Evolutionary conservation across 305 asterid species (phyloP), one percentile per base, ranked within the genome.

Genomic region (Fraxinus platypoda): DNA sequence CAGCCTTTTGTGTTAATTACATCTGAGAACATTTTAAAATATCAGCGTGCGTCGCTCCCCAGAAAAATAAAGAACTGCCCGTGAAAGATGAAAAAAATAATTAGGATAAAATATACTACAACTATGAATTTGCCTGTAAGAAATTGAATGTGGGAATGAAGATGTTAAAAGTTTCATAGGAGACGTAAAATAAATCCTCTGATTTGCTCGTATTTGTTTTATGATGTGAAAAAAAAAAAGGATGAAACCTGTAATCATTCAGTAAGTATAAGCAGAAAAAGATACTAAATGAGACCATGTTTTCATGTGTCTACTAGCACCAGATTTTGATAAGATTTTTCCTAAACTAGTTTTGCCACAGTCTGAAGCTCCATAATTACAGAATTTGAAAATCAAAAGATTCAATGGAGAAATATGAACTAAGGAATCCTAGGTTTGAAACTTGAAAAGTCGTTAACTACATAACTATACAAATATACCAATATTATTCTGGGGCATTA

Each of bases 251-350:
- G 15, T 11, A 66, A 26, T 30, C 35, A 28, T 68, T 25, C 73
- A 3, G 33, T 3, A 70, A 28, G 75, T 12, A 12, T 11, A 70
- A 70, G 74, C 74, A 66, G 37, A 30, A n/a, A 30, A 70, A 5
- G 37, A 28, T 28, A 5, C 37, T 70, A 70, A 30, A 30, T n/a
- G 11, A 70, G 75, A 31, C 19, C 75, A 70, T 30, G 37, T 31
- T 30, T 70, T 70, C 19, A 70, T 30, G 74, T 12, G 35, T 68
- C 11, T n/a, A 59, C 43, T 35, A 19, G 30, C 31, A 77, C 21
- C 54, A 57, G 28, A 31, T 5, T 81, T 35, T 75, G 79, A 70
- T 26, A 37, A 37, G 57, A 78, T 78, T 78, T 66, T 66, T 66
- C 41, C 59, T 64, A 25, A 78, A 64, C 81, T 64, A 78, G 28